Percentiles rank a stretch among this genome's conserved stretches.
phyloP scores from a whole-genome alignment of 2,329 filamentous ascomycete species.

The Cordyceps cateniannulata region DNA sequence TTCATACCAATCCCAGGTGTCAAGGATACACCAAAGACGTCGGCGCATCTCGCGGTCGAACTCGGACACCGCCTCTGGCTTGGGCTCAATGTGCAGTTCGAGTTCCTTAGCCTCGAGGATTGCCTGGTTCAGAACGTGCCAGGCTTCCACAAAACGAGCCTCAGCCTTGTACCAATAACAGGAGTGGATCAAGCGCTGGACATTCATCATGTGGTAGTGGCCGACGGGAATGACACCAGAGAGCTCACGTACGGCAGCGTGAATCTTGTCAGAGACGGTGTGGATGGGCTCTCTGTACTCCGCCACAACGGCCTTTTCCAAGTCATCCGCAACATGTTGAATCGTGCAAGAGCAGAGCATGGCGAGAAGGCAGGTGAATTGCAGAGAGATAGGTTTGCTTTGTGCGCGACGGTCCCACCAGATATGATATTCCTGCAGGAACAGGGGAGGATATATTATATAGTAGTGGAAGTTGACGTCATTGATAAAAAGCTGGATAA shows the following conservation, averaged over 20 bases:
- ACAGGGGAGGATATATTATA: constrained; percentile 25
- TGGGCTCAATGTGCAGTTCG: constrained; percentile 20
- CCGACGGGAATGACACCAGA: constrained; percentile 22
- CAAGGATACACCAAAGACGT: constrained; percentile 26
- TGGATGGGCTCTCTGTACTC: constrained; percentile 18
- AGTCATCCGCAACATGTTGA: constrained; percentile 22
- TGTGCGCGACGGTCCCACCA: constrained; percentile 23
- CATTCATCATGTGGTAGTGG: constrained; percentile 22
- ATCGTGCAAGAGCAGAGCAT: constrained; percentile 24
- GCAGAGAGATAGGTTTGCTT: constrained; percentile 19
- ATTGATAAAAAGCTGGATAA: constrained; percentile 23
- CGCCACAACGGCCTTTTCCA: constrained; percentile 17
- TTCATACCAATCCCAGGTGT: constrained; percentile 28
- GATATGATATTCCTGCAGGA: constrained; percentile 23
- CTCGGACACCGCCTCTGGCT: constrained; percentile 17
- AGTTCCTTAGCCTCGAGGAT: constrained; percentile 25
- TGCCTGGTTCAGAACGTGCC: constrained; percentile 26
- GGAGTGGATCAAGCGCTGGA: constrained; percentile 25
- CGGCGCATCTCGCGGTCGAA: constrained; percentile 27
- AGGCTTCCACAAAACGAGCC: constrained; percentile 24
- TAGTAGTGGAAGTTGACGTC: constrained; percentile 29
- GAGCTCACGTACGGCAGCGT: constrained; percentile 21
- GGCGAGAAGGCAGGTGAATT: constrained; percentile 24
- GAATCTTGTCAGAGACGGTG: constrained; percentile 20
- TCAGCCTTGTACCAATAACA: constrained; percentile 29